Evolutionary conservation across 495 filamentous ascomycete genomes (phyloP).

Genomic region (Neurospora sp.): DNA sequence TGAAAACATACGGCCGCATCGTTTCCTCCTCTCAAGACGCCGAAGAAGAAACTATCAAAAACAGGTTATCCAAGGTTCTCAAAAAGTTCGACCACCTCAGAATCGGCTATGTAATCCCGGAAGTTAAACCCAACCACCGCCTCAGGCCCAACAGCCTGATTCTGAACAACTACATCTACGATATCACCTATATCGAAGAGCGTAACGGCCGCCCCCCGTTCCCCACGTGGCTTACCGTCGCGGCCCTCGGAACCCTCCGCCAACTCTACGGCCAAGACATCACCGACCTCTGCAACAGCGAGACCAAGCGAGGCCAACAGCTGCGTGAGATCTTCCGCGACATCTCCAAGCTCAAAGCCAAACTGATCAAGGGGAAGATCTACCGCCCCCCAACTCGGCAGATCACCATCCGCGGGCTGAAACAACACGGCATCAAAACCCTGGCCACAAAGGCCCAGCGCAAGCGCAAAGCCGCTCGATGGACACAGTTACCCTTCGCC

Average conservation of each 20-base stretch:
- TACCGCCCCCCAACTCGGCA: neutral
- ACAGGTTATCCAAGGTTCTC: neutral
- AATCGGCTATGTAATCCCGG: neutral
- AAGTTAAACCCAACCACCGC: neutral
- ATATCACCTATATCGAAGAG: neutral
- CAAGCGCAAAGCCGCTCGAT: neutral
- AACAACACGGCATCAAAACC: neutral
- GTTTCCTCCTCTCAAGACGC: neutral
- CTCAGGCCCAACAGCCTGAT: neutral
- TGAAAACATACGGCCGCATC: neutral
- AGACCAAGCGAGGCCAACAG: neutral
- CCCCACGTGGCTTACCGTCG: neutral
- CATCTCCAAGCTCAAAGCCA: neutral
- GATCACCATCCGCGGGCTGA: neutral
- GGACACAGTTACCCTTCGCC: neutral
- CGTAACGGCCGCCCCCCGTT: neutral
- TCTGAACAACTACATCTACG: neutral
- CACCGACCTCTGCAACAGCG: neutral
- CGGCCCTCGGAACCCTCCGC: neutral
- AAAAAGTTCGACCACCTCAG: neutral
- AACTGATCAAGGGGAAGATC: neutral
- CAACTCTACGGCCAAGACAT: neutral
- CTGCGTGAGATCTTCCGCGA: neutral
- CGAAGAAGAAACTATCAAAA: neutral
- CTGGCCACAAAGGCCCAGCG: neutral